These are phyloP conservation scores for Jatropha podagrica DNA, from an alignment of 441 rosid species.

Conservation along the genomic window DNA sequence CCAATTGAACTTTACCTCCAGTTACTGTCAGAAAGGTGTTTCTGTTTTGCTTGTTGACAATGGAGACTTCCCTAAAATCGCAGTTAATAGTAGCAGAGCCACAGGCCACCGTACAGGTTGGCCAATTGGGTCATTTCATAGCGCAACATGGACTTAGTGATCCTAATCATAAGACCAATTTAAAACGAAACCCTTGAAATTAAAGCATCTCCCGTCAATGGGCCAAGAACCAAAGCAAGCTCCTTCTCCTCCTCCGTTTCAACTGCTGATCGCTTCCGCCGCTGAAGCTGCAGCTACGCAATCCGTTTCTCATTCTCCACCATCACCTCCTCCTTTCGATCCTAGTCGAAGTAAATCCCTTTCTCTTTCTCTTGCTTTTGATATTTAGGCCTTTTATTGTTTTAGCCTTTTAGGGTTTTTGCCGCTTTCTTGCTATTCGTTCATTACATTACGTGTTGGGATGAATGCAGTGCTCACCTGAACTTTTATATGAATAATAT, in stretches of 20 bases:
- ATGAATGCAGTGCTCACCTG: not conserved
- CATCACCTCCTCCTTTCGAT: conserved; percentile 51
- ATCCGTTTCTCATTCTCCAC: conserved; percentile 18
- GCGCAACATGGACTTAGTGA: not conserved
- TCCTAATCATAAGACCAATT: not conserved
- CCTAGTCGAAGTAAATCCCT: conserved; percentile 73
- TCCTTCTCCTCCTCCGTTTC: not conserved
- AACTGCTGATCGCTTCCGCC: not conserved
- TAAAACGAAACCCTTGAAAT: not conserved
- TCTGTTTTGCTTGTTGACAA: not conserved
- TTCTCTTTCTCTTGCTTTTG: conserved; percentile 10
- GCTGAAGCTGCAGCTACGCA: not conserved
- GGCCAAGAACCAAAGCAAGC: not conserved
- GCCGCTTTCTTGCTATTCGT: not conserved
- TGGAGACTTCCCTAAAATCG: not conserved
- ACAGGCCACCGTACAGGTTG: not conserved
- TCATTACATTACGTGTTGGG: not conserved
- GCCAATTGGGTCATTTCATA: too few species aligned
- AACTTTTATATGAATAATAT: not conserved
- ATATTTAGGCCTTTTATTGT: not conserved
- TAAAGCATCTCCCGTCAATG: not conserved
- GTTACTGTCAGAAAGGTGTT: too few species aligned
- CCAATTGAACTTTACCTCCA: not conserved
- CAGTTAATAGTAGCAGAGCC: not conserved
- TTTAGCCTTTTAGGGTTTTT: not conserved